Base-by-base conservation (phyloP, 73 alveolate species). In the Symbiodinium pilosum region DNA sequence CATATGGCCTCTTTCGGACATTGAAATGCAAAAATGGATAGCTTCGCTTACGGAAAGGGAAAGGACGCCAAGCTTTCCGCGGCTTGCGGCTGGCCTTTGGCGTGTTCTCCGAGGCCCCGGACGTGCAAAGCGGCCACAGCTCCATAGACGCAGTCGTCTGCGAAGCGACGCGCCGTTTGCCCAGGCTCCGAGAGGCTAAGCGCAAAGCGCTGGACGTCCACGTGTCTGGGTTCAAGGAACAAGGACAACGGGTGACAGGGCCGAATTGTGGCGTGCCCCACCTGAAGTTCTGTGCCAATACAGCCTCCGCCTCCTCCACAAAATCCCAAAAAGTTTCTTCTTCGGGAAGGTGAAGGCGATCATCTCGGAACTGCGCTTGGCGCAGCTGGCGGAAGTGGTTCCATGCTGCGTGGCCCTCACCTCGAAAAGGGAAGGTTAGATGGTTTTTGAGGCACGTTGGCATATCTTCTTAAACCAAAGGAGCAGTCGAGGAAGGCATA, bases 111-210 rank as follows among this genome's bases (percentile, higher is more conserved):
- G 18, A 30, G 68, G 38, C 95, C 95, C 2, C 95, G 95, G 44
- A 89, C 32, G 73, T 64, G 44, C 36, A 89, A 38, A 16, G 95
- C 95, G 12, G 95, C 26, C 71, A 89, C 95, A 69, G 68, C 75
- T 9, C 86, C 95, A 51, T 87, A 87, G 24, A 87, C 94, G 40
- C 94, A 87, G 41, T 87, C 94, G 14, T 52, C 32, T 18, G 94
- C 43, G 3, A 83, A 84, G n/a, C 40, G 94, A 5, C 30, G 38
- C 26, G 40, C 12, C 16, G 94, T 87, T 84, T 52, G 44, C 6
- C 84, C 84, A 24, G 94, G 94, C 64, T 87, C 94, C 2, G 94
- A n/a, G n/a, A 87, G 54, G 28, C 47, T 56, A 26, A 59, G 42
- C 34, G 54, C 94, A 39, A 87, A 87, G 41, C 54, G 47, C 24